Evolutionary conservation across 768 basidiomycete genomes (phyloP).

Genomic region (Mycena indigotica): DNA sequence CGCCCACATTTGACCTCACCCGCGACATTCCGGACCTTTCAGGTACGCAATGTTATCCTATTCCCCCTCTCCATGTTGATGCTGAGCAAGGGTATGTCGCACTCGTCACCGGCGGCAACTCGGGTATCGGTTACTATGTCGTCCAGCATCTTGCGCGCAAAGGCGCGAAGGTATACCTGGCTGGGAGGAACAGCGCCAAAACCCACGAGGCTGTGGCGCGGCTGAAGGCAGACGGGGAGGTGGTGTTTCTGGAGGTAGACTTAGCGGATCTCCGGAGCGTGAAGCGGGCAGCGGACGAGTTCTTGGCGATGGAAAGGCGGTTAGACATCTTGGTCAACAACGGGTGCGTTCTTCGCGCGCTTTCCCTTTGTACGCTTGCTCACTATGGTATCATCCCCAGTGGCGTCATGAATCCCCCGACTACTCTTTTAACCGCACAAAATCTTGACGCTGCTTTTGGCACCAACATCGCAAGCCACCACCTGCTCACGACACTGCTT

Average conservation of each 20-base stretch:
- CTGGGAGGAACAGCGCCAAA: slow-evolving; percentile 21
- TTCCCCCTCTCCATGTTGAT: not conserved
- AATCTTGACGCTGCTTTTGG: slow-evolving; percentile 24
- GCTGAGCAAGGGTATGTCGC: slow-evolving; percentile 22
- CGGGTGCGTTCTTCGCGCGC: slow-evolving; percentile 17
- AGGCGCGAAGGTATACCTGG: slow-evolving; percentile 33
- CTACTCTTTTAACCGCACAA: slow-evolving; percentile 24
- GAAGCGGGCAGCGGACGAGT: slow-evolving; percentile 30
- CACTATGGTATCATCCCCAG: slow-evolving; percentile 6
- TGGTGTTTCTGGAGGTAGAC: slow-evolving; percentile 29
- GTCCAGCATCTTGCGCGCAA: slow-evolving; percentile 33
- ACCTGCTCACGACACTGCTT: slow-evolving; percentile 14
- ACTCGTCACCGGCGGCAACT: slow-evolving; percentile 41
- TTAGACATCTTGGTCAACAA: slow-evolving; percentile 32
- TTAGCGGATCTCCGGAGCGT: slow-evolving; percentile 31
- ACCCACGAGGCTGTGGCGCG: slow-evolving; percentile 26
- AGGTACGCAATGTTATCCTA: slow-evolving; percentile 25
- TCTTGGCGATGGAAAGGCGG: slow-evolving; percentile 20
- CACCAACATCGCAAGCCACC: slow-evolving; percentile 19
- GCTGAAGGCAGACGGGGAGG: slow-evolving; percentile 32
- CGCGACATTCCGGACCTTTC: slow-evolving; percentile 40
- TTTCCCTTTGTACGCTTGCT: not conserved
- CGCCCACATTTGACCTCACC: not conserved
- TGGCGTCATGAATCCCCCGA: slow-evolving; percentile 28
- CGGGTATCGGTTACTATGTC: slow-evolving; percentile 45